Base-by-base conservation (phyloP, 2,329 filamentous ascomycete species). In the Thelonectria discophora region DNA sequence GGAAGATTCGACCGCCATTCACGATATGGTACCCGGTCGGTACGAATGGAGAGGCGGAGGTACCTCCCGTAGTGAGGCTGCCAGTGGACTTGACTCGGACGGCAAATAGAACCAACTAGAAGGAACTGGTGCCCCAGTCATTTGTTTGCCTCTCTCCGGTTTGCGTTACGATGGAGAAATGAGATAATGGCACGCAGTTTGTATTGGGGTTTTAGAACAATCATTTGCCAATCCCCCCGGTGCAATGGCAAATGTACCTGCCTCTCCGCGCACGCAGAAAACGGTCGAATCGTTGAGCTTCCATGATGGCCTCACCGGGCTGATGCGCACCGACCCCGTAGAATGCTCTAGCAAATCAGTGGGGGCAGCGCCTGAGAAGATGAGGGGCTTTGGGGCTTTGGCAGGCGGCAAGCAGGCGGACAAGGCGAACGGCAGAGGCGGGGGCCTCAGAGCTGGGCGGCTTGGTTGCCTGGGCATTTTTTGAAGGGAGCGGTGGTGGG, bases 331-430 rank as follows among this genome's bases (percentile, higher is more conserved):
- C 30, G 27, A 50, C 37, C 49, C 55, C 62, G 54, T 71, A 66
- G 65, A 70, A 72, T 60, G 40, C 61, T 72, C 65, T 67, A 65
- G 69, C 57, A 70, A 55, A 72, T 70, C 69, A 62, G 32, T 62
- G 32, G 48, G 51, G 59, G 20, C 43, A 30, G 50, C 60, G 48
- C 45, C 50, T 24, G 7, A 10, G 15, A 21, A 17, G 45, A 21
- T 47, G 45, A 20, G 50, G 32, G 39, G 20, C 51, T 34, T n/a
- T n/a, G n/a, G n/a, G n/a, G n/a, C 42, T 48, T 32, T 48, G 18
- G 21, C 42, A 24, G 32, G 21, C 42, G 32, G 42, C 48, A 43
- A 43, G 42, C 17, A 30, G 27, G 27, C 27, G 27, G 27, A 30
- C 27, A 30, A 30, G 27, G 27, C 27, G 27, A 8, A 30, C 27